Percentiles rank a stretch among this genome's conserved stretches.
These are phyloP conservation scores for Pichia sorboxylosa DNA, from an alignment of 1,139 yeast genomes.

Conservation along the genomic window DNA sequence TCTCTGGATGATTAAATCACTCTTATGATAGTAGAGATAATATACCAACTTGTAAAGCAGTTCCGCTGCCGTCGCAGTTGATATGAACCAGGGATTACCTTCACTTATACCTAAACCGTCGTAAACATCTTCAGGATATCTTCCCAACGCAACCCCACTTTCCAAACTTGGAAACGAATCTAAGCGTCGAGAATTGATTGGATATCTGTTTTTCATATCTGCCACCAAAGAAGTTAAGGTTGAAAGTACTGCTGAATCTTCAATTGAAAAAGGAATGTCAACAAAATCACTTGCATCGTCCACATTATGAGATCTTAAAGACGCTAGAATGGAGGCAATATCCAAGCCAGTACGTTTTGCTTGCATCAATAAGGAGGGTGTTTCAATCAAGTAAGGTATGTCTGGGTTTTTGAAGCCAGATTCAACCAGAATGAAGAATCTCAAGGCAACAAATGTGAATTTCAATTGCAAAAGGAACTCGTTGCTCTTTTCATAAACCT, in stretches of 20 bases:
- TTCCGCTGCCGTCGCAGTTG: conserved; percentile 75
- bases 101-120: conserved; percentile 64
- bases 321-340: conserved; percentile 63
- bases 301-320: conserved; percentile 51
- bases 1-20: conserved; percentile 24
- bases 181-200: too few relatives aligned
- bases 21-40: conserved; percentile 23
- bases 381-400: conserved; percentile 53
- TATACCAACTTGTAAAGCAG: conserved; percentile 32
- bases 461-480: conserved; percentile 24
- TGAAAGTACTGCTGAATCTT: conserved; percentile 43
- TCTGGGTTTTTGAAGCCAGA: conserved; percentile 35
- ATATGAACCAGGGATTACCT: conserved; percentile 94
- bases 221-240: conserved; percentile 46
- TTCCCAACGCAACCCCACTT: conserved; percentile 67
- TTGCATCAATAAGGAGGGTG: conserved; percentile 36
- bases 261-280: conserved; percentile 47
- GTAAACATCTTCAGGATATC: conserved; percentile 90
- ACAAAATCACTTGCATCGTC: conserved; percentile 20
- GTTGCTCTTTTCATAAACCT: conserved; percentile 23
- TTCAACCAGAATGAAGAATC: conserved; percentile 30
- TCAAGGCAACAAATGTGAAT: conserved; percentile 26
- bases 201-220: conserved; percentile 65
- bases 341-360: conserved; percentile 59
- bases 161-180: conserved; percentile 30